phyloP scores from a whole-genome alignment of 306 rosid species.

The Lablab purpureus region DNA sequence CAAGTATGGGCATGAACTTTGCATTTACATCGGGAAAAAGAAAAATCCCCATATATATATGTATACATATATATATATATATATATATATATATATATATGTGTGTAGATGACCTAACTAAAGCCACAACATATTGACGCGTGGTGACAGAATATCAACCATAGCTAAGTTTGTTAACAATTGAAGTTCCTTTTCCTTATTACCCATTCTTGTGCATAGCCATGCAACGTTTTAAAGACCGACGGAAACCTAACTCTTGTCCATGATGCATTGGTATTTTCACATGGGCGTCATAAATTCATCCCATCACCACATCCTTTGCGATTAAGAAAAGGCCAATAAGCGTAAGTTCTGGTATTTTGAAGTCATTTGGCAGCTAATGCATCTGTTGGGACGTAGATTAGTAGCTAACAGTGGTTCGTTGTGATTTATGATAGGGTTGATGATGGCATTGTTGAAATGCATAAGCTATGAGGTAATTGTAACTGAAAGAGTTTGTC shows the following conservation, averaged over 20 bases:
- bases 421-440: background rate
- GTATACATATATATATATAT: background rate
- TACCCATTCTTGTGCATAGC: constrained; percentile 3
- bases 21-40: constrained; percentile 33
- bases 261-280: background rate
- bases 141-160: constrained; percentile 25
- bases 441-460: background rate
- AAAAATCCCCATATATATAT: background rate
- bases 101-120: background rate
- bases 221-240: constrained; percentile 21
- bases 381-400: background rate
- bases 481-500: constrained; percentile 24
- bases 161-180: constrained; percentile 23
- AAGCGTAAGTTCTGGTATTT: background rate
- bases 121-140: constrained; percentile 37
- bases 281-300: constrained; percentile 30
- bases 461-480: background rate
- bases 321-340: background rate
- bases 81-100: no score
- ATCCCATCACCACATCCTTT: background rate
- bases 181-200: background rate
- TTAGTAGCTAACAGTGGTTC: background rate
- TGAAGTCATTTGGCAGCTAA: background rate
- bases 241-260: constrained; percentile 35
- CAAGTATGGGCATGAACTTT: constrained; percentile 35